Base-by-base conservation (phyloP, 257 asterid genomes). In the Verbascum thapsus region DNA sequence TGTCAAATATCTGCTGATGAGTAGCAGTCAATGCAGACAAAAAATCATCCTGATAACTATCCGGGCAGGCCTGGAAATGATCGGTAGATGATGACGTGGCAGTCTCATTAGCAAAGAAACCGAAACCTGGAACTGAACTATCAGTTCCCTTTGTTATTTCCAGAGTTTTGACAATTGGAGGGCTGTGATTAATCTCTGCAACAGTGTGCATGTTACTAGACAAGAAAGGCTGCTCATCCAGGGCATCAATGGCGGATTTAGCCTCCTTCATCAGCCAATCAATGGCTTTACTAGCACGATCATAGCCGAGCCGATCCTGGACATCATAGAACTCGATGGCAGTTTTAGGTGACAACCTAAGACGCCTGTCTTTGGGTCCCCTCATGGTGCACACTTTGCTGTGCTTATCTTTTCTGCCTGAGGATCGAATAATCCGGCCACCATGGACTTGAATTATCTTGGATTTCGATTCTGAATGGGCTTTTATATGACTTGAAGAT, bases 191-290 rank as follows among this genome's bases (percentile, higher is more conserved):
- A 26, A n/a, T n/a, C n/a, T 48, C 61, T 19, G 50, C 10, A 13
- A 20, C 38, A 30, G 13, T n/a, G 12, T 23, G 37, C n/a, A n/a
- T n/a, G n/a, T n/a, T n/a, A n/a, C n/a, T n/a, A n/a, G n/a, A n/a
- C 22, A 53, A 44, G 20, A 71, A 58, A 10, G 66, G 67, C 10
- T 55, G 41, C 1, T 62, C 23, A 40, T 45, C 44, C 4, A 81
- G 81, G 5, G 69, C 77, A 13, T 78, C 84, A 19, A 78, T 81
- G 73, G 87, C 80, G 61, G 84, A 4, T 71, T 81, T 81, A 2
- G 87, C 87, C 70, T 81, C 80, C 32, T 65, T 56, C 74, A 81
- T 75, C n/a, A 83, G 83, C 90, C 90, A 83, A 57, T 83, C 90
- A 17, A 83, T 70, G 72, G 85, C 86, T 15, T 80, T 78, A 53